These are phyloP conservation scores for Rhizoclosmatium globosum DNA, from an alignment of 192 early-diverging fungal genomes.

Conservation along the genomic window DNA sequence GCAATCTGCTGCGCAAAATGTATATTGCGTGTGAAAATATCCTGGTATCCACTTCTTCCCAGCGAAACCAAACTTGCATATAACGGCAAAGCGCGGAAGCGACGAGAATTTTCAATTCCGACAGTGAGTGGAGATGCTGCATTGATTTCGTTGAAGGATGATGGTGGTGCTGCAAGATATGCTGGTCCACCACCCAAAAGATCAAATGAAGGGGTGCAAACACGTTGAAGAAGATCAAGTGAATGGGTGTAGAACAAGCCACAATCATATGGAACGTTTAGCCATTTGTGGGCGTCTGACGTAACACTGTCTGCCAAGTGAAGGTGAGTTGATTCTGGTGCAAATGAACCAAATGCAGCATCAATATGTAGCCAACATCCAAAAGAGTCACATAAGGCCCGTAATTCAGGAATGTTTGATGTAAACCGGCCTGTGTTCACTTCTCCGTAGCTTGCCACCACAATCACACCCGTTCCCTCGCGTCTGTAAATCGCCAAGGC, in stretches of 20 bases:
- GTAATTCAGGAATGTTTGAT: conserved; percentile 45
- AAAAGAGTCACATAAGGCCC: conserved; percentile 49
- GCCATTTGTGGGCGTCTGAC: conserved; percentile 68
- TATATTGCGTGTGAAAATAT: conserved; percentile 58
- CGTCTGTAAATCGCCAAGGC: conserved; percentile 8
- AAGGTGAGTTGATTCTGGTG: conserved; percentile 43
- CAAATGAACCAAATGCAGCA: conserved; percentile 69
- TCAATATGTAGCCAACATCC: conserved; percentile 68
- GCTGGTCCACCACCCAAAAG: conserved; percentile 9
- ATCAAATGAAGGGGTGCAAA: conserved; percentile 7
- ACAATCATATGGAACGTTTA: conserved; percentile 72
- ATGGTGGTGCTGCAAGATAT: conserved; percentile 34
- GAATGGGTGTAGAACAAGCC: conserved; percentile 53
- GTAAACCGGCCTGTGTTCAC: conserved; percentile 64
- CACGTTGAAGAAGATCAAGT: neutral
- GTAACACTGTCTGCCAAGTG: conserved; percentile 64
- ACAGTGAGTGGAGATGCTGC: conserved; percentile 60
- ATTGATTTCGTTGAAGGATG: conserved; percentile 32
- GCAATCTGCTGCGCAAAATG: conserved; percentile 52
- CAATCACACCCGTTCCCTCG: conserved; percentile 44
- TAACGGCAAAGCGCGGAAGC: conserved; percentile 66
- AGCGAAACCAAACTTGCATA: conserved; percentile 60
- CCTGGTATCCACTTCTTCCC: conserved; percentile 58
- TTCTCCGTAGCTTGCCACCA: conserved; percentile 62
- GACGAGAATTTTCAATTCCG: conserved; percentile 67